These are phyloP conservation scores for Exserohilum rostratum DNA, from an alignment of 2,329 filamentous ascomycete genomes.

Conservation along the genomic window DNA sequence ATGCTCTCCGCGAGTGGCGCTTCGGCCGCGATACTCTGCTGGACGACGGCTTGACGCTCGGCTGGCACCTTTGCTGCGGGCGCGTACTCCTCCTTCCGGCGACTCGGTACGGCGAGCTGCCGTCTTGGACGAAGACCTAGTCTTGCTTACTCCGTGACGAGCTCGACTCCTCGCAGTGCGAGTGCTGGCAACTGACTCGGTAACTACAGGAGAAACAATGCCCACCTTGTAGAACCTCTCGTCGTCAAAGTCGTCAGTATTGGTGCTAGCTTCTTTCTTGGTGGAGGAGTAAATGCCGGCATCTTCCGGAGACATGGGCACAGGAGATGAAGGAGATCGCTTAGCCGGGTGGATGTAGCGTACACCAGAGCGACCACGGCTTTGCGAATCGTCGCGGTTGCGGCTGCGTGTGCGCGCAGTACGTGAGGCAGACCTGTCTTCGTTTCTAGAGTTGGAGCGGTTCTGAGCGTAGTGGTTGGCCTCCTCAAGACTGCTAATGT, in stretches of 20 bases:
- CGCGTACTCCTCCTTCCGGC: conserved; percentile 36
- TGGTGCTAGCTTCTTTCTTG: conserved; percentile 50
- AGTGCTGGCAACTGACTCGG: conserved; percentile 46
- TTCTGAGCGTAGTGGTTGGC: conserved; percentile 65
- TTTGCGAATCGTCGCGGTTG: conserved; percentile 67
- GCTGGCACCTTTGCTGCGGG: conserved; percentile 40
- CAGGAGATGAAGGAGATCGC: conserved; percentile 86
- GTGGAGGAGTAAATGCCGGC: conserved; percentile 54
- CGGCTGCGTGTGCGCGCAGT: conserved; percentile 55
- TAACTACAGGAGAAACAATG: conserved; percentile 44
- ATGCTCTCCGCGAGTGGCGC: conserved; percentile 52
- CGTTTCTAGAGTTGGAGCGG: conserved; percentile 48
- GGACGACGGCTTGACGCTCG: conserved; percentile 46
- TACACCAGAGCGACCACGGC: conserved; percentile 69
- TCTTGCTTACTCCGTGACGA: conserved; percentile 40
- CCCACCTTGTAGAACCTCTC: conserved; percentile 55
- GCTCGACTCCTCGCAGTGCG: conserved; percentile 44
- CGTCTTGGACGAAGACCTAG: conserved; percentile 46
- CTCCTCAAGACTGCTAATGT: conserved; percentile 84
- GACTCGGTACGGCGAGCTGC: conserved; percentile 42
- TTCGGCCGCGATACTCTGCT: conserved; percentile 43
- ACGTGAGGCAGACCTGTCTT: conserved; percentile 55
- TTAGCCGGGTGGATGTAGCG: conserved; percentile 78
- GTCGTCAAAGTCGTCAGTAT: conserved; percentile 56
- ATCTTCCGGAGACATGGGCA: conserved; percentile 94